phyloP scores from a whole-genome alignment of 1,284 basidiomycete genomes.

The Apiotrichum gracile region DNA sequence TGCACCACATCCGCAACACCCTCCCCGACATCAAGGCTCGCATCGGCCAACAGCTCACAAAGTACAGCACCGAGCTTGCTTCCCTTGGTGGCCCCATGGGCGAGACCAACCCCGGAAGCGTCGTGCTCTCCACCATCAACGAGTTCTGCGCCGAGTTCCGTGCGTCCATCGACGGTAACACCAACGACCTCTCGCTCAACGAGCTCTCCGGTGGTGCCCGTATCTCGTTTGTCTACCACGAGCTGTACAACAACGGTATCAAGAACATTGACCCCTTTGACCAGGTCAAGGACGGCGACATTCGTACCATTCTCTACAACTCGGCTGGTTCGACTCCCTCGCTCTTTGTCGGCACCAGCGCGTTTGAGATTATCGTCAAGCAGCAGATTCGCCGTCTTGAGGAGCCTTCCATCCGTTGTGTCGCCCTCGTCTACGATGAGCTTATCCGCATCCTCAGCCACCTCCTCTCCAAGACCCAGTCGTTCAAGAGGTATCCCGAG shows the following conservation, averaged over 20 bases:
- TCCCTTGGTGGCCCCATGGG: constrained; percentile 82
- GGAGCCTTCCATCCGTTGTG: constrained; percentile 88
- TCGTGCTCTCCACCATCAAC: constrained; percentile 91
- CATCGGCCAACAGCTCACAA: constrained; percentile 78
- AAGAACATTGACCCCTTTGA: constrained; percentile 96
- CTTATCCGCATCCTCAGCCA: constrained; percentile 91
- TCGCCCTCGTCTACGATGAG: constrained; percentile 91
- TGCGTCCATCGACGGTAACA: constrained; percentile 92
- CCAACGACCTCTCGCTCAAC: constrained; percentile 87
- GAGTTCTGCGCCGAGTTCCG: constrained; percentile 97
- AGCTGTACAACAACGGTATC: constrained; percentile 93
- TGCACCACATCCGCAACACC: constrained; percentile 95
- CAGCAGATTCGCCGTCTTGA: constrained; percentile 96
- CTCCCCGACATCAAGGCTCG: constrained; percentile 95
- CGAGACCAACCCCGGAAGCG: constrained; percentile 74
- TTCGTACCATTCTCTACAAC: constrained; percentile 91
- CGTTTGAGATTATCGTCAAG: constrained; percentile 97
- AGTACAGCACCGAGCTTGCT: constrained; percentile 76
- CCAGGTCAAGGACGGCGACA: constrained; percentile 96
- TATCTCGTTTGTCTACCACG: constrained; percentile 97
- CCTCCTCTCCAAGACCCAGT: constrained; percentile 78
- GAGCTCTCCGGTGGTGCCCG: constrained; percentile 95
- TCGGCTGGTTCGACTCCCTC: constrained; percentile 95
- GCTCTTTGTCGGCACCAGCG: constrained; percentile 90
- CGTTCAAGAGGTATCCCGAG: constrained; percentile 91